Conservation (phyloP, 345 rosid species). For the Citrus maxima region DNA sequence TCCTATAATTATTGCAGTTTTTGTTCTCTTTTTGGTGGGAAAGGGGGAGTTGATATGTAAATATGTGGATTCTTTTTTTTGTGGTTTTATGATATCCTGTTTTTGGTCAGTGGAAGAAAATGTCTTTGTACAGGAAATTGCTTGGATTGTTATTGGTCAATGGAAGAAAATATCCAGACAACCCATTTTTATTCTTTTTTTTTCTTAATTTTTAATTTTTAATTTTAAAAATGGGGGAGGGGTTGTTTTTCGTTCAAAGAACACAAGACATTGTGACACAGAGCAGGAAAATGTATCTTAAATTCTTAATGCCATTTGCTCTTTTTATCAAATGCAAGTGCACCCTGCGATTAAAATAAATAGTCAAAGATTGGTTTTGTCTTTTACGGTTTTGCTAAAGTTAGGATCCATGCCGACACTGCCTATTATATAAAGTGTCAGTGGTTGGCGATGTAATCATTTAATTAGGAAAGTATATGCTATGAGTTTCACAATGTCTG, state of each 20-base stretch:
- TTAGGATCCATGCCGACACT: conserved; percentile 10
- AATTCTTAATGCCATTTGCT: not conserved
- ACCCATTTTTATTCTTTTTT: not conserved
- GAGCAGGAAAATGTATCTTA: too few species aligned
- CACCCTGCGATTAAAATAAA: not conserved
- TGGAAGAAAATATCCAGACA: too few species aligned
- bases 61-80: conserved; percentile 21
- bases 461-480: not conserved
- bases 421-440: not conserved
- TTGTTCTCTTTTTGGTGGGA: not conserved
- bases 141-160: conserved; percentile 19
- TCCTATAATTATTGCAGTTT: conserved; percentile 15
- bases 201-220: not conserved
- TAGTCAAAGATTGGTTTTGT: too few species aligned
- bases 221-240: too few species aligned
- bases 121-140: conserved; percentile 45
- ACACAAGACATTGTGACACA: too few species aligned
- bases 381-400: not conserved
- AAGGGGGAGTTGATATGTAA: conserved; percentile 33
- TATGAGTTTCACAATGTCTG: too few species aligned
- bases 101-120: conserved; percentile 12
- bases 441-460: not conserved
- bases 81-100: conserved; percentile 8
- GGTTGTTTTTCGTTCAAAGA: too few species aligned
- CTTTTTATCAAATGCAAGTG: not conserved